Evolutionary conservation across 2,329 filamentous ascomycete species (phyloP).

Genomic region (Fusarium irregulare): DNA sequence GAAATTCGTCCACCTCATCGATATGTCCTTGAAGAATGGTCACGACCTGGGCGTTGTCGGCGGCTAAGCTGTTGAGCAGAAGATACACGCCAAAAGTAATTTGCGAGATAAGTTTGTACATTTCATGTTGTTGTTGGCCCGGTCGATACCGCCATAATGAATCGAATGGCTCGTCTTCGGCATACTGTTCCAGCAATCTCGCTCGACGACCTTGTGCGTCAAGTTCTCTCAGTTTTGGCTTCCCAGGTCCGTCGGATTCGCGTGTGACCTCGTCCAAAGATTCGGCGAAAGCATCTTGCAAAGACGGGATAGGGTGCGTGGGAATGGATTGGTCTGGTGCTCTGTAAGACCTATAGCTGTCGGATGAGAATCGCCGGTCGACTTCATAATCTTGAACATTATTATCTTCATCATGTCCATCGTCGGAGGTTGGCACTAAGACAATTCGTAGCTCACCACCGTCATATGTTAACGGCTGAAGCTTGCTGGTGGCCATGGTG

Average conservation of each 20-base stretch:
- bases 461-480: slow-evolving; percentile 47
- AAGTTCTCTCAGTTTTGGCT: slow-evolving; percentile 64
- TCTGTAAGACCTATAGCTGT: slow-evolving; percentile 41
- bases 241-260: slow-evolving; percentile 53
- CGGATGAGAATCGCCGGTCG: slow-evolving; percentile 35
- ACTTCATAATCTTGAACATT: slow-evolving; percentile 21
- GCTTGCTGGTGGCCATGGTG: slow-evolving; percentile 47
- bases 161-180: slow-evolving; percentile 77
- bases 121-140: slow-evolving; percentile 83
- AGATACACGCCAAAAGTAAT: slow-evolving; percentile 95
- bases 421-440: slow-evolving; percentile 44
- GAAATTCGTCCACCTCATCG: slow-evolving; percentile 90
- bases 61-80: slow-evolving; percentile 84
- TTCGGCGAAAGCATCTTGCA: slow-evolving; percentile 87
- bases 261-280: slow-evolving; percentile 78
- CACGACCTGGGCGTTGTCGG: slow-evolving; percentile 88
- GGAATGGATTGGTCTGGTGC: slow-evolving; percentile 46
- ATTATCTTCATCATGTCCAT: slow-evolving; percentile 24
- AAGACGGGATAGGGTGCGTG: slow-evolving; percentile 76
- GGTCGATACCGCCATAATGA: slow-evolving; percentile 80
- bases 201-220: slow-evolving; percentile 73
- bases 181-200: slow-evolving; percentile 73
- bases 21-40: slow-evolving; percentile 91
- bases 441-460: slow-evolving; percentile 48
- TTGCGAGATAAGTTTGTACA: slow-evolving; percentile 91